Conservation (phyloP, 2,329 filamentous ascomycete species). For the Trichoderma guizhouense region DNA sequence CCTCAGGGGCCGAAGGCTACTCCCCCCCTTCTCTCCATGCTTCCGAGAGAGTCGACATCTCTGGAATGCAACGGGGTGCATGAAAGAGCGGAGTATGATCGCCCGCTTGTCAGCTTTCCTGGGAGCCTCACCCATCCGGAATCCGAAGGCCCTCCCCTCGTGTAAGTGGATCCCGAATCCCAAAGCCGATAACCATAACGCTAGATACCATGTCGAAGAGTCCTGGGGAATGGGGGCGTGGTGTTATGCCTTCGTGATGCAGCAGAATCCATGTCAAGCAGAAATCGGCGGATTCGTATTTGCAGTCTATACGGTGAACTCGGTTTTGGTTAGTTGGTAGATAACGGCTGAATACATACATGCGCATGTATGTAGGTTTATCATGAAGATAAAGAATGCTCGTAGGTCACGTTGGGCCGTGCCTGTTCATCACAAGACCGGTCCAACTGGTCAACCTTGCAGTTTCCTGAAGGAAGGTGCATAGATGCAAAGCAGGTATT, state of each 20-base stretch:
- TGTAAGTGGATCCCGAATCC: background rate
- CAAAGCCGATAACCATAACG: background rate
- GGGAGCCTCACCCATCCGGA: conserved; percentile 3
- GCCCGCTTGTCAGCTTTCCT: conserved; percentile 3
- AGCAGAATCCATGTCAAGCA: background rate
- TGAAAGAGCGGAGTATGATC: conserved; percentile 8
- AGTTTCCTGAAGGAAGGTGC: background rate
- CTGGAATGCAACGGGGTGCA: background rate
- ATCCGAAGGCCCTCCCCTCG: background rate
- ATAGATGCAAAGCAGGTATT: background rate
- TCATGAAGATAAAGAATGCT: background rate
- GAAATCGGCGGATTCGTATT: background rate
- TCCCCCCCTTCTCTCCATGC: background rate
- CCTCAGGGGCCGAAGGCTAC: background rate
- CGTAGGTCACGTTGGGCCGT: background rate
- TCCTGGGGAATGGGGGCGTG: background rate
- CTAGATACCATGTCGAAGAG: background rate
- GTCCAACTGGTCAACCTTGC: background rate
- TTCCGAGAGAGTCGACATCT: background rate
- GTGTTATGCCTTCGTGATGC: background rate
- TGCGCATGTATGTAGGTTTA: background rate
- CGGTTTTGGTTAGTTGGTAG: background rate
- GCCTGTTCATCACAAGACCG: background rate
- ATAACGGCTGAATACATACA: background rate
- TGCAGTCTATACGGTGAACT: background rate